Percentiles rank a stretch among this genome's conserved stretches.
These are phyloP conservation scores for Leavenworthia alabamica DNA, from an alignment of 345 rosid species.

Conservation along the genomic window DNA sequence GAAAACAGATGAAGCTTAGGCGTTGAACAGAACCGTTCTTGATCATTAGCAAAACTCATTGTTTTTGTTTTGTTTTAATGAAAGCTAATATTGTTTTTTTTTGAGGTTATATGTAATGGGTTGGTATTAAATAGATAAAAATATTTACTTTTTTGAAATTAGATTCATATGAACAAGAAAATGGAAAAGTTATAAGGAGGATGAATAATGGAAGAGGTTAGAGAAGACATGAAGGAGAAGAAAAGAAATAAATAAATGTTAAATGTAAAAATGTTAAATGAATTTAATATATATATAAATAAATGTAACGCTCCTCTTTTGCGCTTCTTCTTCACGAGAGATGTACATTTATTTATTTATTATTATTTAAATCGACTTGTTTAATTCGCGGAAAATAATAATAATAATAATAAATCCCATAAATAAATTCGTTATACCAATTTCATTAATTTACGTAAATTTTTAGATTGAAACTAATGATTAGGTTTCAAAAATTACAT, in stretches of 20 bases:
- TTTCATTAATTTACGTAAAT: background rate
- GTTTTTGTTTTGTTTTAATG: background rate
- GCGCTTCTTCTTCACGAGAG: slow-evolving; percentile 41
- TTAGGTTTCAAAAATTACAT: slow-evolving; percentile 8
- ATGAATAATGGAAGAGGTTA: slow-evolving; percentile 13
- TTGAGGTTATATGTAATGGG: slow-evolving; percentile 21
- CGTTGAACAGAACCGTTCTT: slow-evolving; percentile 27
- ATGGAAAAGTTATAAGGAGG: slow-evolving; percentile 25
- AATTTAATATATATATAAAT: slow-evolving; percentile 10
- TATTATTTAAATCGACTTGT: slow-evolving; percentile 21
- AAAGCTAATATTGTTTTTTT: slow-evolving; percentile 5
- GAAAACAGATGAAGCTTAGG: slow-evolving; percentile 55
- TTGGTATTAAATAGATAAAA: slow-evolving; percentile 23
- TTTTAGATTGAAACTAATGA: background rate
- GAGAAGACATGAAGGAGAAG: slow-evolving; percentile 13
- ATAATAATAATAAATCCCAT: background rate
- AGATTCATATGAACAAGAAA: slow-evolving; percentile 29
- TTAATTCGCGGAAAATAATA: background rate
- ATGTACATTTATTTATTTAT: background rate
- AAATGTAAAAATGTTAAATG: background rate
- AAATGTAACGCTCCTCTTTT: slow-evolving; percentile 33
- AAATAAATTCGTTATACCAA: background rate
- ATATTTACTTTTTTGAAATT: background rate
- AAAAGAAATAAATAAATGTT: background rate
- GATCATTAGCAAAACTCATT: slow-evolving; percentile 10